Conservation (phyloP, 2,329 filamentous ascomycete species). For the Reticulascus tulasneorum region DNA sequence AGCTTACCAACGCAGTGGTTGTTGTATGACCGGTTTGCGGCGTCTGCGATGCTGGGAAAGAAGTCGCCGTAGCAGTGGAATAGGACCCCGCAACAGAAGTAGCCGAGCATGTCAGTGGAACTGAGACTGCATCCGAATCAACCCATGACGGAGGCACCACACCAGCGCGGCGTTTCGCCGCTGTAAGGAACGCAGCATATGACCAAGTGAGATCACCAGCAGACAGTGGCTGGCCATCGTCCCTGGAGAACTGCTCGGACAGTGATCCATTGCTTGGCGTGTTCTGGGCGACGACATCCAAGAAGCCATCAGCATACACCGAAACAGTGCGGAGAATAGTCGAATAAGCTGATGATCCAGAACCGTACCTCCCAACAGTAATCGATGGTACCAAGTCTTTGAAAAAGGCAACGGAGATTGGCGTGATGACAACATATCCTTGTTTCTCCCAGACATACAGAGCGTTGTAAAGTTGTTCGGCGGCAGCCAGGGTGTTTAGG, state of each 20-base stretch:
- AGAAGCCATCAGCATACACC: constrained; percentile 57
- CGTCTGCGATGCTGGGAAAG: constrained; percentile 48
- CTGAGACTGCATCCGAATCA: constrained; percentile 35
- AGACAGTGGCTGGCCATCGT: constrained; percentile 51
- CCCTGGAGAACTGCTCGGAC: constrained; percentile 62
- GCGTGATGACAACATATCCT: constrained; percentile 61
- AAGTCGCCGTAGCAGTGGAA: constrained; percentile 39
- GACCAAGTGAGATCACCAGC: constrained; percentile 70
- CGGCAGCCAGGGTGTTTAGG: constrained; percentile 69
- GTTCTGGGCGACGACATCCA: constrained; percentile 60
- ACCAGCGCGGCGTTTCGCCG: constrained; percentile 51
- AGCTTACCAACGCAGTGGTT: constrained; percentile 20
- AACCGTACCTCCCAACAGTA: constrained; percentile 58
- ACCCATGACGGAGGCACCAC: constrained; percentile 56
- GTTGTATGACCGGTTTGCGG: constrained; percentile 28
- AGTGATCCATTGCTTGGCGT: constrained; percentile 58
- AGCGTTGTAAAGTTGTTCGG: constrained; percentile 76
- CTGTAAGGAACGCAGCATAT: constrained; percentile 66
- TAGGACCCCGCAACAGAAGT: constrained; percentile 49
- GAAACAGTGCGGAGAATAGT: constrained; percentile 54
- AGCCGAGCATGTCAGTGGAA: constrained; percentile 45
- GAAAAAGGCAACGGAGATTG: constrained; percentile 69
- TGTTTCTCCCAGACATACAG: constrained; percentile 65
- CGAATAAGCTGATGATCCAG: constrained; percentile 42
- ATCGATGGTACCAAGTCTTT: constrained; percentile 56